Evolutionary conservation across 2,329 filamentous ascomycete genomes (phyloP).

Genomic region (Venturia carpophila): DNA sequence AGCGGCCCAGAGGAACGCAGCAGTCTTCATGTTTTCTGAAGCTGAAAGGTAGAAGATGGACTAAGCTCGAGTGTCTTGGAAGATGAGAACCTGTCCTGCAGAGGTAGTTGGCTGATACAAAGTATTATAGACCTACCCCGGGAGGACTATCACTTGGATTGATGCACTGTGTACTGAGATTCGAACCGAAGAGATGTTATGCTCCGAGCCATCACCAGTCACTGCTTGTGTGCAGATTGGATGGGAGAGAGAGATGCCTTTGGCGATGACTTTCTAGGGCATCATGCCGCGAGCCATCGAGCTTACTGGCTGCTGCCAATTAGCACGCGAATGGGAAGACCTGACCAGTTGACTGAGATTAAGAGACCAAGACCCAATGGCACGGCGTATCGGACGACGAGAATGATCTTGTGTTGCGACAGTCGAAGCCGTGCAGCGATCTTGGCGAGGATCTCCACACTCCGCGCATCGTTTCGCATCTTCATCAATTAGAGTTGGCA

Average conservation of each 20-base stretch:
- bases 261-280: background rate
- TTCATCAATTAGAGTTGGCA: background rate
- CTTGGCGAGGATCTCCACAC: background rate
- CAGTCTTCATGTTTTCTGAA: slow-evolving; percentile 11
- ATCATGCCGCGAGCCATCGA: slow-evolving; percentile 1
- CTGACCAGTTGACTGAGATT: background rate
- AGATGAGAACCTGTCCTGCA: no score
- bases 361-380: background rate
- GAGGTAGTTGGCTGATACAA: no score
- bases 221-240: background rate
- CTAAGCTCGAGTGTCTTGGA: background rate
- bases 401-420: background rate
- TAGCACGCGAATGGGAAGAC: background rate
- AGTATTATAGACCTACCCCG: no score
- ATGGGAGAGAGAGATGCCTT: background rate
- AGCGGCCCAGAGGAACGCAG: background rate
- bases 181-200: slow-evolving; percentile 5
- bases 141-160: no score
- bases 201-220: background rate
- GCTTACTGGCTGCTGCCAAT: background rate
- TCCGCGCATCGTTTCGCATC: background rate
- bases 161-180: background rate
- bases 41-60: background rate
- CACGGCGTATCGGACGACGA: background rate
- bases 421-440: slow-evolving; percentile 2